These are phyloP conservation scores for Eragrostis tef DNA, from an alignment of 202 grass and related monocot species.

Conservation along the genomic window DNA sequence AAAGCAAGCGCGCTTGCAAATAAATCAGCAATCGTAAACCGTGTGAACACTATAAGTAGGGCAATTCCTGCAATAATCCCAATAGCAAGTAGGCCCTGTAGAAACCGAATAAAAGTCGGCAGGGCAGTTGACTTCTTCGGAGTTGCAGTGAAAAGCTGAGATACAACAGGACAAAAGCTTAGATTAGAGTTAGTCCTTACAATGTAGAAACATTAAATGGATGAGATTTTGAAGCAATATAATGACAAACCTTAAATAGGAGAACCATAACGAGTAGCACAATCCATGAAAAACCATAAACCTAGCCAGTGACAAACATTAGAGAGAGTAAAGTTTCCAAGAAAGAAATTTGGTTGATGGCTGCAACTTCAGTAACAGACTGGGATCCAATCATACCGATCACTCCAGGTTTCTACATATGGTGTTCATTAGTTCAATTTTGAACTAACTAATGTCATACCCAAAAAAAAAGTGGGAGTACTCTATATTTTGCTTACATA, in stretches of 20 bases:
- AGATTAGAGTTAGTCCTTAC: slow-evolving; percentile 28
- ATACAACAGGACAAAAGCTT: slow-evolving; percentile 29
- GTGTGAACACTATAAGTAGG: slow-evolving; percentile 66
- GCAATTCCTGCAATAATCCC: slow-evolving; percentile 68
- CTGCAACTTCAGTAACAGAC: background rate
- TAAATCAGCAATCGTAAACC: slow-evolving; percentile 76
- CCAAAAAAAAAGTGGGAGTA: background rate
- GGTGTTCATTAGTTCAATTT: background rate
- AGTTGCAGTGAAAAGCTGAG: slow-evolving; percentile 80
- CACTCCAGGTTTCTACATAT: background rate
- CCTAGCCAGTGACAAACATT: slow-evolving; percentile 51
- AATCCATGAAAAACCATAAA: slow-evolving; percentile 95
- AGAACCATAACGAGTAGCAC: slow-evolving; percentile 73
- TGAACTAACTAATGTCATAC: background rate
- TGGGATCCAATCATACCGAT: background rate
- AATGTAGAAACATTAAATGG: background rate
- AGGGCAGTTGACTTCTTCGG: slow-evolving; percentile 69
- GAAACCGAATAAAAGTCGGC: slow-evolving; percentile 70
- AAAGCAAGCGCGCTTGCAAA: slow-evolving; percentile 89
- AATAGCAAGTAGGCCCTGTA: slow-evolving; percentile 79
- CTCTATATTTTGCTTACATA: background rate
- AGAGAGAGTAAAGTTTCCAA: slow-evolving; percentile 33
- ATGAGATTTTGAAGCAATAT: background rate
- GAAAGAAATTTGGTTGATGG: slow-evolving; percentile 1
- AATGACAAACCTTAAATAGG: slow-evolving; percentile 77